A percentile compares a stretch with the other conserved stretches of the same genome.
Evolutionary conservation across 2,329 filamentous ascomycete species (phyloP).

Genomic region (Cladophialophora bantiana): DNA sequence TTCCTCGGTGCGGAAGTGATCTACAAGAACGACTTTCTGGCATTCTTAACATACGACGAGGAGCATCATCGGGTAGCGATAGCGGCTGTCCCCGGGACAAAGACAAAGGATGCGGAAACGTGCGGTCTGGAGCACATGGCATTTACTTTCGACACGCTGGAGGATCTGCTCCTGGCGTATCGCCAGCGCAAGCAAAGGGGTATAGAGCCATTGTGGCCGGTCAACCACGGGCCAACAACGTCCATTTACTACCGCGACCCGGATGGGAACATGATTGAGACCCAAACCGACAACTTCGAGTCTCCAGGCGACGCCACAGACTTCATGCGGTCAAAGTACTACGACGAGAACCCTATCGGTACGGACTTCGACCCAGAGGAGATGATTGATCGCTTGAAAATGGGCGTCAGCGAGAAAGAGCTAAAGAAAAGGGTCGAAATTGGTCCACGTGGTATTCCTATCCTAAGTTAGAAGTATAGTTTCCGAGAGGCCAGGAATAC

Average conservation of each 20-base stretch:
- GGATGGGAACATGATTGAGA: constrained; percentile 58
- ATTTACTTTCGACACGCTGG: constrained; percentile 49
- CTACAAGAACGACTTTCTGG: constrained; percentile 10
- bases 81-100: constrained; percentile 39
- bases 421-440: constrained; percentile 4
- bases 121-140: constrained; percentile 53
- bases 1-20: constrained; percentile 13
- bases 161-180: constrained; percentile 49
- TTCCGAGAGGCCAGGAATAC: too few relatives aligned
- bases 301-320: constrained; percentile 1
- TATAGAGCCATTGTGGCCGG: constrained; percentile 49
- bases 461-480: not conserved
- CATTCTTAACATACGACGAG: constrained; percentile 17
- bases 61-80: constrained; percentile 54
- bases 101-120: constrained; percentile 37
- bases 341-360: constrained; percentile 15
- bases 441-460: constrained; percentile 3
- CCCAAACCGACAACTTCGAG: constrained; percentile 54
- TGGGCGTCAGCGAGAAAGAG: not conserved
- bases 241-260: constrained; percentile 59
- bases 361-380: constrained; percentile 17
- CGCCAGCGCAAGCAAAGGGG: constrained; percentile 37
- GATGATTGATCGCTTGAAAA: constrained; percentile 7
- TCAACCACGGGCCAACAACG: constrained; percentile 58
- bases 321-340: constrained; percentile 12